Conservation (phyloP, 2,329 filamentous ascomycete genomes). For the Ascochyta lentis region DNA sequence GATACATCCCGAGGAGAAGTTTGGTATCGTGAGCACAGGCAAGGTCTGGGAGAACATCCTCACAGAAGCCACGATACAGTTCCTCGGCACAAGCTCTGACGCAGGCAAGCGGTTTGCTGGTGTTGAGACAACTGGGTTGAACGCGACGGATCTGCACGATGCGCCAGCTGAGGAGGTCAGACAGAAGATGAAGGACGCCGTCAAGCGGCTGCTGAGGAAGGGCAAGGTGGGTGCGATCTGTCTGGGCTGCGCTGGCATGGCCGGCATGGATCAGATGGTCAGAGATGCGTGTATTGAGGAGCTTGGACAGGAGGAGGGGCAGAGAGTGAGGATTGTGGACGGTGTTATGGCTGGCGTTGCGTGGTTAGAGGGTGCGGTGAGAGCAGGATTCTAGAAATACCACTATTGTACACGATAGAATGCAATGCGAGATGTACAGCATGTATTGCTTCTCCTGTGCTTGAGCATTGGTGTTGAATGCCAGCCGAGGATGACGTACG, state of each 20-base stretch:
- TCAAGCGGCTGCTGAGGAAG: constrained; percentile 66
- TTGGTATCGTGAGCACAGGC: constrained; percentile 90
- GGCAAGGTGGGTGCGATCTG: constrained; percentile 71
- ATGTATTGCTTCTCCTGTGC: not conserved
- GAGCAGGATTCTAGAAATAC: constrained; percentile 40
- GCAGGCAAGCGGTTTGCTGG: constrained; percentile 69
- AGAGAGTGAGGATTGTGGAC: constrained; percentile 74
- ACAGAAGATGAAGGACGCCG: constrained; percentile 71
- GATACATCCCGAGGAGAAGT: constrained; percentile 60
- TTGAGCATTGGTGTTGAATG: not conserved
- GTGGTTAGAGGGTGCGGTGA: constrained; percentile 62
- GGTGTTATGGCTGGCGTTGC: constrained; percentile 75
- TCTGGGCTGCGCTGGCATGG: constrained; percentile 92
- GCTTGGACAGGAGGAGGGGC: constrained; percentile 65
- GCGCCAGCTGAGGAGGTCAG: constrained; percentile 69
- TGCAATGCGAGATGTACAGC: no score
- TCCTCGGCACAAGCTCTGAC: constrained; percentile 62
- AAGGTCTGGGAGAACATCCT: constrained; percentile 82
- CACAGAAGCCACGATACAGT: constrained; percentile 66
- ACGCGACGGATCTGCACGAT: constrained; percentile 79
- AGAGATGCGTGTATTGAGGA: constrained; percentile 70
- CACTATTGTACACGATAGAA: not conserved
- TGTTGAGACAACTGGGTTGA: constrained; percentile 81
- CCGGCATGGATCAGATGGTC: constrained; percentile 80
- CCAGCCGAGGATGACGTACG: constrained; percentile 10